Evolutionary conservation across 176 grass and related monocot species (phyloP).

Genomic region (Paspalum notatum): DNA sequence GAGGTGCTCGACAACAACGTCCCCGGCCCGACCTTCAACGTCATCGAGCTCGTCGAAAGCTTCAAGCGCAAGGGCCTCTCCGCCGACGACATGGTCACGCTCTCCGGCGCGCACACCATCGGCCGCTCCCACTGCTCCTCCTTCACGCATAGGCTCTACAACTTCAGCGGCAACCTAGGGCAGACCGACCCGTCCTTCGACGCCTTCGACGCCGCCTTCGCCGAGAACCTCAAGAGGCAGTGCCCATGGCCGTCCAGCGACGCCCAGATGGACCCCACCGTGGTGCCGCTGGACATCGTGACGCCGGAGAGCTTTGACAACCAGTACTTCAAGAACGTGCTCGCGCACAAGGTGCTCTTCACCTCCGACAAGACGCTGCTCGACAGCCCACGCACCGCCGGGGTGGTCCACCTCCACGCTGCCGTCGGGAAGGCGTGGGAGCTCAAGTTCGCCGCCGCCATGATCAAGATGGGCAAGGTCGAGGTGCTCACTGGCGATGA

Average conservation of each 20-base stretch:
- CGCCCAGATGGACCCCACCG: background rate
- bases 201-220: conserved; percentile 13
- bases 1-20: conserved; percentile 52
- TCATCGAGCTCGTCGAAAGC: background rate
- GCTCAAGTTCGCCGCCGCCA: conserved; percentile 21
- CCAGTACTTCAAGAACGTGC: conserved; percentile 64
- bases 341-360: conserved; percentile 33
- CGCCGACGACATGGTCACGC: conserved; percentile 41
- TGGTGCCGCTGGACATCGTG: conserved; percentile 23
- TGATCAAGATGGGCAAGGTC: conserved; percentile 44
- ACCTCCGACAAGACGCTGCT: conserved; percentile 57
- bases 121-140: conserved; percentile 31
- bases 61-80: conserved; percentile 24
- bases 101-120: conserved; percentile 55
- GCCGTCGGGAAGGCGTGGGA: conserved; percentile 24
- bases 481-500: conserved; percentile 29
- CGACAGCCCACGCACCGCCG: background rate
- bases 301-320: conserved; percentile 43
- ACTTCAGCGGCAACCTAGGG: conserved; percentile 4
- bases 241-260: conserved; percentile 39
- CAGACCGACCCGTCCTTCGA: conserved; percentile 25
- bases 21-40: background rate
- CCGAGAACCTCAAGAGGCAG: background rate
- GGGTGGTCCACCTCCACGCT: background rate
- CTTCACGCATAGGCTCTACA: conserved; percentile 16